Conservation (phyloP, 2,329 filamentous ascomycete genomes). For the Talaromyces sp. region DNA sequence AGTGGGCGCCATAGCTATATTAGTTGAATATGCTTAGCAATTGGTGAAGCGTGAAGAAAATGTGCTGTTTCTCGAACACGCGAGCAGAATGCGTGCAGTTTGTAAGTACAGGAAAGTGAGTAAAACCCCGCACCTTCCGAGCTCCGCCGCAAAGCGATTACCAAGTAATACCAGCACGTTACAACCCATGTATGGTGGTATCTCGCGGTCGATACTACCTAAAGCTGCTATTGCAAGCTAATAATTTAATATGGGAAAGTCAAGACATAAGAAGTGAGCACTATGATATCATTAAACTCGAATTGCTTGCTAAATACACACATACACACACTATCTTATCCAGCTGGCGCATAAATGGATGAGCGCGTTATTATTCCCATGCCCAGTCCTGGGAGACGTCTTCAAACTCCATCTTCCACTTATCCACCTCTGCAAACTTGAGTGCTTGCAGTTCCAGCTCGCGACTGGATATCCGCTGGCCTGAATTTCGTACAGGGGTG, state of each 20-base stretch:
- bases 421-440: constrained; percentile 38
- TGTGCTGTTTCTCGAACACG: too few species aligned
- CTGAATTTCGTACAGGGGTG: constrained; percentile 8
- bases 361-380: neutral
- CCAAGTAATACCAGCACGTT: neutral
- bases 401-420: constrained; percentile 41
- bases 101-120: neutral
- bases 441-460: constrained; percentile 29
- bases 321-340: neutral
- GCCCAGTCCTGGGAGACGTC: constrained; percentile 21
- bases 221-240: neutral
- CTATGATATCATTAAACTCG: neutral
- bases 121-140: neutral
- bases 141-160: neutral
- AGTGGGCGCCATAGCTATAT: constrained; percentile 21
- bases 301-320: neutral
- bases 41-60: too few species aligned
- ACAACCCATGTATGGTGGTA: neutral
- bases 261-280: neutral
- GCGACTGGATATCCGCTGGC: constrained; percentile 24
- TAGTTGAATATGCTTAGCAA: neutral
- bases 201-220: neutral
- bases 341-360: neutral
- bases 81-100: neutral
- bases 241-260: neutral